Percentiles rank a stretch among this genome's conserved stretches.
Evolutionary conservation across 371 early-diverging fungal genomes (phyloP).

Genomic region (Mucor racemosus): DNA sequence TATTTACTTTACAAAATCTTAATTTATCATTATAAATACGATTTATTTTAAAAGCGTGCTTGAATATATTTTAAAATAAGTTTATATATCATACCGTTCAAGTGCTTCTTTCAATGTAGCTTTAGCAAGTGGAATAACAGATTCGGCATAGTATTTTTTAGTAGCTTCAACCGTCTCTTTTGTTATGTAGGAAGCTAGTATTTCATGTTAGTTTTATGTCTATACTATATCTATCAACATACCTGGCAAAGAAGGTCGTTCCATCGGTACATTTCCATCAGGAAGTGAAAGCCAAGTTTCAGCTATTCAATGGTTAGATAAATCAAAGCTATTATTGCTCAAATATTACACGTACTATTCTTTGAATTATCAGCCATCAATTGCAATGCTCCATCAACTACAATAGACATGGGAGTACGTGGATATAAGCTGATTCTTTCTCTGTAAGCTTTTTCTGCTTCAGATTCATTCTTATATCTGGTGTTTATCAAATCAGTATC

Average conservation of each 20-base stretch:
- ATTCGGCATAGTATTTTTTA: not conserved
- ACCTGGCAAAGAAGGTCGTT: not conserved
- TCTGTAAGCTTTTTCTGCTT: not conserved
- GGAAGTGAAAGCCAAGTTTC: constrained; percentile 21
- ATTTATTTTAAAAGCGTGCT: too few relatives aligned
- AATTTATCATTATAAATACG: not conserved
- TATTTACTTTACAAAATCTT: too few relatives aligned
- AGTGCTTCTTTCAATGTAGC: not conserved
- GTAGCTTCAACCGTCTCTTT: not conserved
- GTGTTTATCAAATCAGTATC: not conserved
- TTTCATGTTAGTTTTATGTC: not conserved
- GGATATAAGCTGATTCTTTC: constrained; percentile 13
- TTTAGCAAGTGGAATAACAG: not conserved
- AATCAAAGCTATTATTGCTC: not conserved
- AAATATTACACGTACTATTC: constrained; percentile 33
- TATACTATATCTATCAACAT: not conserved
- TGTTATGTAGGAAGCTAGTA: not conserved
- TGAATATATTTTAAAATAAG: too few relatives aligned
- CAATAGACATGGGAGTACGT: constrained; percentile 45
- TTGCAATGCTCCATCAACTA: constrained; percentile 57
- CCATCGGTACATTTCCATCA: constrained; percentile 16
- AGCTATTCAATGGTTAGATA: not conserved
- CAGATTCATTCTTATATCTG: not conserved
- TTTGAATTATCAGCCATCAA: constrained; percentile 53
- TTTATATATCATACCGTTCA: not conserved